Evolutionary conservation across 805 yeast species (phyloP).

Genomic region (Vanderwaltozyma verrucispora): DNA sequence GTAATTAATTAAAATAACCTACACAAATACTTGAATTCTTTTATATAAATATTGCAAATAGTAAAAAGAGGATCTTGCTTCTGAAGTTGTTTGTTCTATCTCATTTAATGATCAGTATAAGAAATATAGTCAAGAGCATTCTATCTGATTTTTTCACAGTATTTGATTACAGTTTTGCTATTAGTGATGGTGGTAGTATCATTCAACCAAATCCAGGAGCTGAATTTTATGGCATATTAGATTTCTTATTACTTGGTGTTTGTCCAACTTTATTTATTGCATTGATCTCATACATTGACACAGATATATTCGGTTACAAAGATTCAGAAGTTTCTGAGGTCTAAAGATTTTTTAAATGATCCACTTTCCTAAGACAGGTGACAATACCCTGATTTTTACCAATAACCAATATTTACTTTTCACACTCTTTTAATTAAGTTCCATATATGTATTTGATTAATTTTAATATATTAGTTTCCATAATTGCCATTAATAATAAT

Average conservation of each 20-base stretch:
- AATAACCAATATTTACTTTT: too few relatives aligned
- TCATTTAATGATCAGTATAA: slow-evolving; percentile 20
- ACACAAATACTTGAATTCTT: too few relatives aligned
- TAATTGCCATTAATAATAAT: too few relatives aligned
- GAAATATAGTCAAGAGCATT: slow-evolving; percentile 13
- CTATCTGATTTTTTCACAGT: slow-evolving; percentile 17
- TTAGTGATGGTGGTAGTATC: slow-evolving; percentile 52
- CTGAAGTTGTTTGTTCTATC: slow-evolving; percentile 13
- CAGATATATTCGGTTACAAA: slow-evolving; percentile 15
- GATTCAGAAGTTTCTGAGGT: background rate
- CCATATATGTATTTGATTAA: too few relatives aligned
- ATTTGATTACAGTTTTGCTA: slow-evolving; percentile 17
- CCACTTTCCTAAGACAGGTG: too few relatives aligned
- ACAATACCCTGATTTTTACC: too few relatives aligned
- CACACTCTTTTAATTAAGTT: too few relatives aligned
- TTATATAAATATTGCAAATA: too few relatives aligned
- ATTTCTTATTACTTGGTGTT: slow-evolving; percentile 34
- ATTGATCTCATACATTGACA: slow-evolving; percentile 15
- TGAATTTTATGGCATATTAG: slow-evolving; percentile 50
- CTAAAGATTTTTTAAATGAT: too few relatives aligned
- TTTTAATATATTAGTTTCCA: too few relatives aligned
- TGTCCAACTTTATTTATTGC: slow-evolving; percentile 19
- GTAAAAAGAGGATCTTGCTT: too few relatives aligned
- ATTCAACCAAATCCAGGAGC: slow-evolving; percentile 50
- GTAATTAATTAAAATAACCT: too few relatives aligned